Percentiles rank a stretch among this genome's conserved stretches.
phyloP scores from a whole-genome alignment of 1,284 basidiomycete species.

The Fistulinella staudtii region DNA sequence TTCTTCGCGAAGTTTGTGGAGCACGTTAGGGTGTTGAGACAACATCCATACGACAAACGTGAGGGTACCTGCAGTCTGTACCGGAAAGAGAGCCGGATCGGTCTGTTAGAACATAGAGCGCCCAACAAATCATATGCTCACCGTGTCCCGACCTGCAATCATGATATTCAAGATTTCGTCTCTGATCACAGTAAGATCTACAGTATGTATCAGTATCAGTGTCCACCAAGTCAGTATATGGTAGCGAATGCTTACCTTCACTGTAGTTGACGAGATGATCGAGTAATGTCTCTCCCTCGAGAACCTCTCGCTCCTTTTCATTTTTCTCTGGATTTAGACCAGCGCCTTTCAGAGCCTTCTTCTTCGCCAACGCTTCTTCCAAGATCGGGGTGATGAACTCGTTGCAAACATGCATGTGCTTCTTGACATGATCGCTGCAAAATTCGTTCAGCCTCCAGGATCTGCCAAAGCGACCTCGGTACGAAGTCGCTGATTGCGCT shows the following conservation, averaged over 20 bases:
- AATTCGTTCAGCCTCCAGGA: slow-evolving; percentile 35
- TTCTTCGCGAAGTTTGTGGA: slow-evolving; percentile 49
- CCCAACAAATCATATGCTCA: slow-evolving; percentile 22
- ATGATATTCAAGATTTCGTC: slow-evolving; percentile 50
- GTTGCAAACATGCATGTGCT: slow-evolving; percentile 33
- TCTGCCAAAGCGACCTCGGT: slow-evolving; percentile 20
- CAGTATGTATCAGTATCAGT: neutral
- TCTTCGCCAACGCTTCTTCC: slow-evolving; percentile 29
- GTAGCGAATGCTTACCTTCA: slow-evolving; percentile 16
- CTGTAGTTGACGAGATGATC: slow-evolving; percentile 32
- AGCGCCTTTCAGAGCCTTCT: slow-evolving; percentile 15
- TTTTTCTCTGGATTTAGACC: slow-evolving; percentile 9
- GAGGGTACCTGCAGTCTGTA: slow-evolving; percentile 49
- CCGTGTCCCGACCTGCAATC: slow-evolving; percentile 51
- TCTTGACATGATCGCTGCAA: slow-evolving; percentile 29
- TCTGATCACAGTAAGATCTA: slow-evolving; percentile 36
- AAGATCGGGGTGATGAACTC: slow-evolving; percentile 36
- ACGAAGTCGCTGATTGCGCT: slow-evolving; percentile 25
- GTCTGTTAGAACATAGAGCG: neutral
- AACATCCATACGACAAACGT: slow-evolving; percentile 56
- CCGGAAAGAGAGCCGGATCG: slow-evolving; percentile 1
- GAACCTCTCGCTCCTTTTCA: slow-evolving; percentile 14
- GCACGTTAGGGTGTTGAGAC: slow-evolving; percentile 46
- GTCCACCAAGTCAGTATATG: neutral
- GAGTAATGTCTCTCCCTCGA: slow-evolving; percentile 30